These are phyloP conservation scores for Cystobasidium ongulense DNA, from an alignment of 768 basidiomycete genomes.

Conservation along the genomic window DNA sequence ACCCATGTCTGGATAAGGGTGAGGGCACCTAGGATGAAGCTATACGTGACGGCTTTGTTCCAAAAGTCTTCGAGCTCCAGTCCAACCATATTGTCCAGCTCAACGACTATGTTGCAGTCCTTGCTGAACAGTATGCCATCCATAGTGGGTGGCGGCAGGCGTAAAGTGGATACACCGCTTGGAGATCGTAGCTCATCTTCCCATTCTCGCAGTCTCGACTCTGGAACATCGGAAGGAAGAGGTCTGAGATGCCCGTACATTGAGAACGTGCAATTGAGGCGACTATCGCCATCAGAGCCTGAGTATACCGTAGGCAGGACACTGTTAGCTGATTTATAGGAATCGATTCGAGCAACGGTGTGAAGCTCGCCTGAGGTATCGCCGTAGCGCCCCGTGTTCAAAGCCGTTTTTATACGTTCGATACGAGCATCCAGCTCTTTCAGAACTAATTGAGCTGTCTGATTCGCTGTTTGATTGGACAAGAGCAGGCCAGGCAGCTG, in stretches of 20 bases:
- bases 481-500: conserved; percentile 19
- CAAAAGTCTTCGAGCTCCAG: conserved; percentile 34
- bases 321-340: background rate
- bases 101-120: conserved; percentile 38
- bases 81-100: conserved; percentile 21
- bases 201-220: conserved; percentile 30
- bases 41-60: conserved; percentile 31
- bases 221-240: conserved; percentile 24
- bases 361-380: background rate
- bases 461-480: background rate
- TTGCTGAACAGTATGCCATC: conserved; percentile 35
- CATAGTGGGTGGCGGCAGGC: conserved; percentile 13
- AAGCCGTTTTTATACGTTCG: background rate
- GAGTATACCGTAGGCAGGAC: background rate
- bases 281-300: conserved; percentile 5
- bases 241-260: conserved; percentile 37
- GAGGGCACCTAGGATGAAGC: conserved; percentile 24
- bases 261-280: conserved; percentile 35
- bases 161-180: conserved; percentile 20
- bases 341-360: background rate
- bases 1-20: conserved; percentile 27
- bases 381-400: background rate
- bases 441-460: conserved; percentile 11
- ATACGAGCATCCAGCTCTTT: conserved; percentile 29
- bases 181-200: conserved; percentile 37